A percentile compares a stretch with the other conserved stretches of the same genome.
Evolutionary conservation across 441 rosid genomes (phyloP).

Genomic region (Brassica hybrid): DNA sequence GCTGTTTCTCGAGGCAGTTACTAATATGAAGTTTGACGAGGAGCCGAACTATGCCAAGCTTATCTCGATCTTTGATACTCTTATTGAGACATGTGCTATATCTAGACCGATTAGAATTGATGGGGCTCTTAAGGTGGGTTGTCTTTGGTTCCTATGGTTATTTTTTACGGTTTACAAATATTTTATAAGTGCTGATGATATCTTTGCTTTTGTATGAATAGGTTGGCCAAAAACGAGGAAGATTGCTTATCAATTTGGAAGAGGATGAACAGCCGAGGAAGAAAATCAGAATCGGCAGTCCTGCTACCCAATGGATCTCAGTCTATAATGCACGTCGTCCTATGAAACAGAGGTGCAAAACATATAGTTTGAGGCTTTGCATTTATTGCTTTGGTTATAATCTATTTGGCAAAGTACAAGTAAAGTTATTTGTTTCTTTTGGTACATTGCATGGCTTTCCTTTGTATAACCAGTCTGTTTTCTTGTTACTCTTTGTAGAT

Average conservation of each 20-base stretch:
- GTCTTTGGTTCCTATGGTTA: conserved; percentile 20
- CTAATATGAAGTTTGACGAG: conserved; percentile 83
- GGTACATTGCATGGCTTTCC: conserved; percentile 3
- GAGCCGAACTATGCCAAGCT: conserved; percentile 78
- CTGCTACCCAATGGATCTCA: conserved; percentile 91
- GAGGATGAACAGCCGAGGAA: conserved; percentile 94
- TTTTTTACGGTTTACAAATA: conserved; percentile 50
- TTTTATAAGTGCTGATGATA: conserved; percentile 27
- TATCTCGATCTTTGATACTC: conserved; percentile 65
- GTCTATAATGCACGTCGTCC: conserved; percentile 91
- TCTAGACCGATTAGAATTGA: conserved; percentile 77
- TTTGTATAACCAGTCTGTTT: conserved; percentile 28
- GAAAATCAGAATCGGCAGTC: conserved; percentile 84
- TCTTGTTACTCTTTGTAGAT: conserved; percentile 52
- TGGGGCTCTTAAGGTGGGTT: conserved; percentile 76
- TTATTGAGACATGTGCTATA: conserved; percentile 63
- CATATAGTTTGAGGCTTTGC: not conserved
- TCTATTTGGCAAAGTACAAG: not conserved
- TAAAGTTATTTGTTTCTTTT: not conserved
- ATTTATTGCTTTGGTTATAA: not conserved
- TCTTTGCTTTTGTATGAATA: conserved; percentile 34
- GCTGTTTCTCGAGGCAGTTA: conserved; percentile 77
- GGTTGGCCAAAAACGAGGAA: conserved; percentile 92
- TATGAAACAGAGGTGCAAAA: conserved; percentile 56
- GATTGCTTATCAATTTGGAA: conserved; percentile 77